These are phyloP conservation scores for Thuidium tamariscinum DNA, from an alignment of 225 moss, liverwort and hornwort species.

Conservation along the genomic window DNA sequence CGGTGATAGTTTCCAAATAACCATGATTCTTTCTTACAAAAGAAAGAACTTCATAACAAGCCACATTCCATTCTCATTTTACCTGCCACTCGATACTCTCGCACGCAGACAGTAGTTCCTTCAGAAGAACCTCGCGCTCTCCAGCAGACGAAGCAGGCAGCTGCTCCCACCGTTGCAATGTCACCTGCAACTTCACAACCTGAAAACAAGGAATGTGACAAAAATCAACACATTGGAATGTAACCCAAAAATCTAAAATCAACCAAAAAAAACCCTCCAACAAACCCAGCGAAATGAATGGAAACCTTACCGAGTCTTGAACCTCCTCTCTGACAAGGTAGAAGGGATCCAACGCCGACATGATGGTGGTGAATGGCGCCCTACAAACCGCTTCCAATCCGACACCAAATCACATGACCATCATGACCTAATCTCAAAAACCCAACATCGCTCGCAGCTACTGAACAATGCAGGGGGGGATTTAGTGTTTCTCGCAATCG, in stretches of 20 bases:
- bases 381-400: not conserved
- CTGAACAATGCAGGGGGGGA: not conserved
- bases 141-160: conserved; percentile 31
- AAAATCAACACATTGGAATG: not conserved
- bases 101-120: conserved; percentile 55
- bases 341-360: conserved; percentile 93
- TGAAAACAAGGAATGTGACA: not conserved
- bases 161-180: conserved; percentile 56
- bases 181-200: conserved; percentile 40
- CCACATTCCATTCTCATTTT: not conserved
- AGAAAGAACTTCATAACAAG: not conserved
- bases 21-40: not conserved
- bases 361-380: not conserved
- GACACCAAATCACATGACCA: not conserved
- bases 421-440: not conserved
- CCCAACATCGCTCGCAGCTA: not conserved
- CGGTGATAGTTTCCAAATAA: not conserved
- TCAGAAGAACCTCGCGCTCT: conserved; percentile 48
- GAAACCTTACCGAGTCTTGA: conserved; percentile 47
- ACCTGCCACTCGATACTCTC: conserved; percentile 92
- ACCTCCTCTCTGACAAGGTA: conserved; percentile 92
- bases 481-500: too few species aligned
- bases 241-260: not conserved
- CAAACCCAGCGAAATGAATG: not conserved
- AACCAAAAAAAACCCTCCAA: not conserved